Evolutionary conservation across 345 rosid species (phyloP), one percentile per base, ranked within the genome.

Genomic region (Litchi chinensis): DNA sequence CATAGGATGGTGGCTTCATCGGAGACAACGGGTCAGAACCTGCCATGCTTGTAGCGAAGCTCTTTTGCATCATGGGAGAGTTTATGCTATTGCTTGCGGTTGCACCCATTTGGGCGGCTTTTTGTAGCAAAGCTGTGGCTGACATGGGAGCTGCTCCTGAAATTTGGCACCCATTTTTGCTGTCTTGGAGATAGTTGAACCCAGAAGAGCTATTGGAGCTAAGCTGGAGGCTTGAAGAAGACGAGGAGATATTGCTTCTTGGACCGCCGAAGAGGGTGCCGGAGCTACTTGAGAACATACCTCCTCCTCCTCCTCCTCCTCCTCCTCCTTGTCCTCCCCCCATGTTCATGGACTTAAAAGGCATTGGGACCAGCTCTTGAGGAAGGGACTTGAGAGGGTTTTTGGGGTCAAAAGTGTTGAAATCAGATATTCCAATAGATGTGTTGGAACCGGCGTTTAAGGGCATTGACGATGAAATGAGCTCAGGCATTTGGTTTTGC

Each of bases 71-170:
- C 90, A 92, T 81, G 0, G 93, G 90, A 21, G 93, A 90, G 73
- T 90, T 92, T 65, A 87, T 86, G 76, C 81, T 86, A 75, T 84
- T 89, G 85, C 89, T 90, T 15, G 91, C 91, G 1, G 91, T 86
- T 37, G 93, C 91, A 37, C 93, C 93, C 91, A 92, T 90, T 64
- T 92, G 92, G 10, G 93, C 92, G 3, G 93, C 96, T 68, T 89
- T 90, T 74, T 89, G 92, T 66, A 90, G 68, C 80, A 89, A 71
- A 16, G 93, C 92, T 2, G 96, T 90, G 0, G 93, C 96, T 2
- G 96, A 92, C 93, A 90, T 88, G 83, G 86, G 88, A 66, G 89
- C 86, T 0, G 85, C 74, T 18, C 86, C 88, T 0, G 82, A 46
- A 62, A 83, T 73, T 6, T 74, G 90, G 68, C 81, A 57, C 10